These are phyloP conservation scores for Boletus rufocinnamomeus DNA, from an alignment of 768 basidiomycete species.

Conservation along the genomic window DNA sequence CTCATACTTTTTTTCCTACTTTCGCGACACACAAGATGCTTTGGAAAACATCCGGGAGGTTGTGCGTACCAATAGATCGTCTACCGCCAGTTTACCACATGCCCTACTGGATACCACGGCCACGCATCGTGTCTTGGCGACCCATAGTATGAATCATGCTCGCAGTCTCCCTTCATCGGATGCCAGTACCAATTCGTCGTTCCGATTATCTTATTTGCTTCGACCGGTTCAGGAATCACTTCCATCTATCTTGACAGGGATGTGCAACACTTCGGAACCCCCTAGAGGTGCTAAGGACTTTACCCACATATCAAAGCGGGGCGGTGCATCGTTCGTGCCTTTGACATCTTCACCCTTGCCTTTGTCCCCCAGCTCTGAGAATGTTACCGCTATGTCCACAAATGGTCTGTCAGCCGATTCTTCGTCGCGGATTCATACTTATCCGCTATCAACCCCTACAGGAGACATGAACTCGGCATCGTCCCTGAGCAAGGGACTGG, in stretches of 20 bases:
- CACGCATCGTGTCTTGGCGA: conserved; percentile 34
- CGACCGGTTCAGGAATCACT: conserved; percentile 65
- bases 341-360: no score
- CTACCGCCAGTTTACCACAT: conserved; percentile 23
- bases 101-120: conserved; percentile 64
- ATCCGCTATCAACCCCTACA: conserved; percentile 69
- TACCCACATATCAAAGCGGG: conserved; percentile 65
- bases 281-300: no score
- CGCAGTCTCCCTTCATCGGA: conserved; percentile 39
- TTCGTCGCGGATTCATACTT: conserved; percentile 59
- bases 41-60: conserved; percentile 80
- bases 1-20: conserved; percentile 95
- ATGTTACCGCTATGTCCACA: conserved; percentile 9
- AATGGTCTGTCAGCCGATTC: conserved; percentile 28
- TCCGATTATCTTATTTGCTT: conserved; percentile 64
- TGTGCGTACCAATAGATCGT: conserved; percentile 56
- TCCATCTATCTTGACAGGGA: conserved; percentile 40
- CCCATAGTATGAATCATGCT: conserved; percentile 41
- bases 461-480: conserved; percentile 21
- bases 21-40: conserved; percentile 74
- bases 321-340: conserved; percentile 56
- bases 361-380: conserved; percentile 17
- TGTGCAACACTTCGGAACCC: no score
- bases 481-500: conserved; percentile 33
- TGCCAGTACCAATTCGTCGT: conserved; percentile 45